phyloP scores from a whole-genome alignment of 2,329 filamentous ascomycete species.

The Bipolaris bicolor region DNA sequence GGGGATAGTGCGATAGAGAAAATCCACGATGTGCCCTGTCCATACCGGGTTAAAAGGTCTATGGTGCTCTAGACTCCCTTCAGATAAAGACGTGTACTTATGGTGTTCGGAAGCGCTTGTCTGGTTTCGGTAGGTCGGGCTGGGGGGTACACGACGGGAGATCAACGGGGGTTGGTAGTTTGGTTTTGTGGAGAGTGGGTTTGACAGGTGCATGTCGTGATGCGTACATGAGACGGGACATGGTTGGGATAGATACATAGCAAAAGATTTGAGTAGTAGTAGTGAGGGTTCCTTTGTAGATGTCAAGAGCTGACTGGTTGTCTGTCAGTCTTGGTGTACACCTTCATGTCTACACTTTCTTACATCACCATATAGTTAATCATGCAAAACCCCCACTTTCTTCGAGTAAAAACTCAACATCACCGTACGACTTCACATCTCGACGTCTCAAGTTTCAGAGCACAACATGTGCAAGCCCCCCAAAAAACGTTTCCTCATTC shows the following conservation, averaged over 20 bases:
- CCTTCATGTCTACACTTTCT: background rate
- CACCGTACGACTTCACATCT: background rate
- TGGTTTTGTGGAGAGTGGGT: background rate
- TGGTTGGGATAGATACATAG: background rate
- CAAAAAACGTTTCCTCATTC: background rate
- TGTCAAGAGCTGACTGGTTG: background rate
- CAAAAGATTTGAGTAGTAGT: background rate
- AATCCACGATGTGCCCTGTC: too few species aligned
- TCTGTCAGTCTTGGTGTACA: background rate
- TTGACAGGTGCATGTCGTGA: slow-evolving; percentile 2
- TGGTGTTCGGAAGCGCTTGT: slow-evolving; percentile 4
- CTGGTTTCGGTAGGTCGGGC: slow-evolving; percentile 1
- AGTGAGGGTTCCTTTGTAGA: background rate
- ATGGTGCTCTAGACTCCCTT: background rate
- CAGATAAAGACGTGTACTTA: background rate
- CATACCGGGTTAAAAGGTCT: background rate
- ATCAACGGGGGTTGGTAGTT: slow-evolving; percentile 2
- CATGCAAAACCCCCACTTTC: background rate
- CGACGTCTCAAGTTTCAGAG: background rate
- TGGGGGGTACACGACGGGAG: slow-evolving; percentile 3
- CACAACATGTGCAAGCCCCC: background rate
- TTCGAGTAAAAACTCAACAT: background rate
- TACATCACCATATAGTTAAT: background rate
- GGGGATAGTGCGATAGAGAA: background rate
- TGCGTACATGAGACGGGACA: background rate